These are phyloP conservation scores for Termitomyces sp. DNA, from an alignment of 768 basidiomycete species.

Conservation along the genomic window DNA sequence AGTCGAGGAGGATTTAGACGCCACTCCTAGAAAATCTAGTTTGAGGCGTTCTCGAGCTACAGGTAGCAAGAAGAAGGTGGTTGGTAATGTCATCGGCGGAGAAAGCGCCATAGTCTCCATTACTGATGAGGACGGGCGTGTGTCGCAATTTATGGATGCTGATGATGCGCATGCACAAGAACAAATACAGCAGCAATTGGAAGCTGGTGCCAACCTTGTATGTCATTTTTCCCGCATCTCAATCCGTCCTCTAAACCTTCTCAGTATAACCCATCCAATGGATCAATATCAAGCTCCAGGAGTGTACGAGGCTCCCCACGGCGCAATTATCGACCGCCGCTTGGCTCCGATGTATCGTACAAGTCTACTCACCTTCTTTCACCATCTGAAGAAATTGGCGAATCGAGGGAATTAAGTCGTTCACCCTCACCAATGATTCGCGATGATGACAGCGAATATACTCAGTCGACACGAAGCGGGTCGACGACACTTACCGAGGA, in stretches of 20 bases:
- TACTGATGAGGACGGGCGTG: conserved; percentile 46
- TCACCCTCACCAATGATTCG: conserved; percentile 39
- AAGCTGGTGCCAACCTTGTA: conserved; percentile 69
- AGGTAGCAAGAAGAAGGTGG: conserved; percentile 24
- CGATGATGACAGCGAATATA: conserved; percentile 55
- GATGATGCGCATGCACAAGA: conserved; percentile 79
- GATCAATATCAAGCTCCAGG: conserved; percentile 57
- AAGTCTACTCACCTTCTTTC: conserved; percentile 38
- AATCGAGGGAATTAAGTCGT: conserved; percentile 38
- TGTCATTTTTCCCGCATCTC: conserved; percentile 18
- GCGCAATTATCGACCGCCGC: conserved; percentile 42
- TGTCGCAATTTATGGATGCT: conserved; percentile 87
- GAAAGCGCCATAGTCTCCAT: conserved; percentile 22
- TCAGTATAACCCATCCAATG: conserved; percentile 60
- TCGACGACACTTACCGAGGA: conserved; percentile 44
- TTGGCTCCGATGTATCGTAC: conserved; percentile 34
- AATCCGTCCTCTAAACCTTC: neutral
- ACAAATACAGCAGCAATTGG: conserved; percentile 83
- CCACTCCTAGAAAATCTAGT: conserved; percentile 54
- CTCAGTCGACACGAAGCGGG: conserved; percentile 38
- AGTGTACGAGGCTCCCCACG: conserved; percentile 69
- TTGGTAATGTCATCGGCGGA: neutral
- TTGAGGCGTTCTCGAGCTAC: conserved; percentile 28
- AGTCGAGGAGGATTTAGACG: conserved; percentile 47
- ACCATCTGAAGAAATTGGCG: conserved; percentile 38